Evolutionary conservation across 2,329 filamentous ascomycete species (phyloP).

Genomic region (Chrysoporthe deuterocubensis): DNA sequence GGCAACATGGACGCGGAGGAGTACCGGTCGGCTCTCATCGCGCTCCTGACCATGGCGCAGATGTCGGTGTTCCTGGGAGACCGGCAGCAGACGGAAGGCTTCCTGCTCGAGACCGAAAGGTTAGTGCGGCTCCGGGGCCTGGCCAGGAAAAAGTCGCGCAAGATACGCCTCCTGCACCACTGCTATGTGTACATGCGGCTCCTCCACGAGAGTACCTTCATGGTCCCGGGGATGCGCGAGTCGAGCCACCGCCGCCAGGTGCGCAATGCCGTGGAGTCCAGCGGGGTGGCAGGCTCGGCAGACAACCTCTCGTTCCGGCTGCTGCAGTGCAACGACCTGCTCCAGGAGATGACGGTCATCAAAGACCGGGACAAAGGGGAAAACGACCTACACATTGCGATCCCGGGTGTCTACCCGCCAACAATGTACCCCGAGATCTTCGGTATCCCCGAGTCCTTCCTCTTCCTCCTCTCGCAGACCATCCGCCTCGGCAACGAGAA

Average conservation of each 20-base stretch:
- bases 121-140: constrained; percentile 44
- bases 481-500: constrained; percentile 44
- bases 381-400: constrained; percentile 44
- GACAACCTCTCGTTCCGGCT: constrained; percentile 41
- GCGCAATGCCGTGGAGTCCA: constrained; percentile 30
- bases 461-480: constrained; percentile 40
- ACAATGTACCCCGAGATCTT: constrained; percentile 48
- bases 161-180: constrained; percentile 46
- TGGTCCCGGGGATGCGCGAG: constrained; percentile 24
- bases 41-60: constrained; percentile 45
- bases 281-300: constrained; percentile 23
- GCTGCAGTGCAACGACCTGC: constrained; percentile 36
- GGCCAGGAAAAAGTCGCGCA: constrained; percentile 43
- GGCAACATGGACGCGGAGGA: constrained; percentile 32
- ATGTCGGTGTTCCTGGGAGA: constrained; percentile 41
- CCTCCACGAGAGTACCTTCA: constrained; percentile 44
- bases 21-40: constrained; percentile 47
- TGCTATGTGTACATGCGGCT: constrained; percentile 46
- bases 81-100: constrained; percentile 41
- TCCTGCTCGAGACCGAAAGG: constrained; percentile 45
- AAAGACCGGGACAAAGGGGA: constrained; percentile 43
- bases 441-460: constrained; percentile 42
- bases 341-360: constrained; percentile 37
- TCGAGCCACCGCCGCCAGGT: constrained; percentile 30
- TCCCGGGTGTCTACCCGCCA: constrained; percentile 40